These are phyloP conservation scores for Raphanus sativus DNA, from an alignment of 345 rosid genomes.

Conservation along the genomic window DNA sequence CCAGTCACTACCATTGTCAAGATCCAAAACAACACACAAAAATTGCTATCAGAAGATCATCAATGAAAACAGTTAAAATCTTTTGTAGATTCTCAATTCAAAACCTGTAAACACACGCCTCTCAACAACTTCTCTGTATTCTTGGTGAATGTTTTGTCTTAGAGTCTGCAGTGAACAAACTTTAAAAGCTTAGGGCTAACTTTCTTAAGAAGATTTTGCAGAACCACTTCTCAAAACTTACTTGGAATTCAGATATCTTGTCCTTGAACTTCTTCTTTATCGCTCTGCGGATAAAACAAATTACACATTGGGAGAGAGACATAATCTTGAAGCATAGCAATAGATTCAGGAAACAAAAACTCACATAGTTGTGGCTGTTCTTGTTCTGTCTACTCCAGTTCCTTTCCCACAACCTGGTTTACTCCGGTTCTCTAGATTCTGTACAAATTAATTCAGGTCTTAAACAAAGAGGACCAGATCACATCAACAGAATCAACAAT, in stretches of 20 bases:
- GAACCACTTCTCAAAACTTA: conserved; percentile 21
- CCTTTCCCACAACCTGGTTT: conserved; percentile 97
- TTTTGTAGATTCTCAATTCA: not conserved
- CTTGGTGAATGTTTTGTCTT: conserved; percentile 88
- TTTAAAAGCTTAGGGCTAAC: not conserved
- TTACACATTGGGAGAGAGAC: not conserved
- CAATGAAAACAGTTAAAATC: not conserved
- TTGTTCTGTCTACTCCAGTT: conserved; percentile 86
- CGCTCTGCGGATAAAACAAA: conserved; percentile 47
- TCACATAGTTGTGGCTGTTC: conserved; percentile 89
- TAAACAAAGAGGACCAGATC: not conserved
- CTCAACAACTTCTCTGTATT: conserved; percentile 93
- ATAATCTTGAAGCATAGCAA: conserved; percentile 18
- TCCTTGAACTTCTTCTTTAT: conserved; percentile 90
- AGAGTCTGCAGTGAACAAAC: conserved; percentile 52
- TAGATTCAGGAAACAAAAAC: conserved; percentile 2
- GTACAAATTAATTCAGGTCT: conserved; percentile 4
- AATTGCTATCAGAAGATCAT: not conserved
- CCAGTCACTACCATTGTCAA: conserved; percentile 64
- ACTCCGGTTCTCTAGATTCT: conserved; percentile 84
- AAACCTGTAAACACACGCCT: conserved; percentile 96
- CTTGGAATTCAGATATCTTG: conserved; percentile 94
- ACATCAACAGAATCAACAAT: not conserved
- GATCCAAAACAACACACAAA: conserved; percentile 28
- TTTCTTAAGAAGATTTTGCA: not conserved